A percentile compares a stretch with the other conserved stretches of the same genome.
These are phyloP conservation scores for Phytopythium vexans DNA, from an alignment of 352 stramenopile genomes.

Conservation along the genomic window DNA sequence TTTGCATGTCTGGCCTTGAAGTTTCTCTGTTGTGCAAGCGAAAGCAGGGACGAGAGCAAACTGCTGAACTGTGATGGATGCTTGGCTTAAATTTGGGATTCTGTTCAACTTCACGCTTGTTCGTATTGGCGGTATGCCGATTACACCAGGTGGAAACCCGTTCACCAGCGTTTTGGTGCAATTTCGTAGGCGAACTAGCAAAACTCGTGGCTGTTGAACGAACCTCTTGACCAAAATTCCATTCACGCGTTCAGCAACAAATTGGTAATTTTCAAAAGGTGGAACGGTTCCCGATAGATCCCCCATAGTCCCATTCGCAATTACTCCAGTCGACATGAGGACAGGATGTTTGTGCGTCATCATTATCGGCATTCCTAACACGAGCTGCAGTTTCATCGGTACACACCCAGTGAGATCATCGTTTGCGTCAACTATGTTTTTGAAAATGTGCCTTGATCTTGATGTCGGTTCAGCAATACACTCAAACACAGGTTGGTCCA, in stretches of 20 bases:
- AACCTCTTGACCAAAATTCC: slow-evolving; percentile 1
- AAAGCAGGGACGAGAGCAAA: slow-evolving; percentile 19
- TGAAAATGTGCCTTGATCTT: slow-evolving; percentile 3
- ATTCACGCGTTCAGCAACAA: not conserved
- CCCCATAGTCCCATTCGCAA: slow-evolving; percentile 11
- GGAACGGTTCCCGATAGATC: slow-evolving; percentile 8
- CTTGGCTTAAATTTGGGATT: slow-evolving; percentile 8
- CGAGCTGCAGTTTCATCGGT: slow-evolving; percentile 12
- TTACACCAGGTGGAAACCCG: slow-evolving; percentile 7
- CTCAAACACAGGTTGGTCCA: slow-evolving; percentile 1
- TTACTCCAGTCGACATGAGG: slow-evolving; percentile 1
- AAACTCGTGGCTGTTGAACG: slow-evolving; percentile 1
- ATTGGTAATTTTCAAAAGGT: not conserved
- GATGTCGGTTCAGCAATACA: not conserved
- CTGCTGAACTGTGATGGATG: slow-evolving; percentile 11
- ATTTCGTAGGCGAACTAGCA: slow-evolving; percentile 6
- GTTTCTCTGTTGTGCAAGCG: slow-evolving; percentile 20
- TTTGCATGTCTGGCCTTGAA: slow-evolving; percentile 21
- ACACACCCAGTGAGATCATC: slow-evolving; percentile 9
- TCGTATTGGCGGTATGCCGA: slow-evolving; percentile 7
- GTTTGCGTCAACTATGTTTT: slow-evolving; percentile 3
- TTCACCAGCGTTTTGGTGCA: not conserved
- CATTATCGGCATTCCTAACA: slow-evolving; percentile 13
- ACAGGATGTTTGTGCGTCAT: slow-evolving; percentile 7
- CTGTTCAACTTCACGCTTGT: not conserved